Evolutionary conservation across 495 filamentous ascomycete species (phyloP).

Genomic region (Umbilicaria muhlenbergii): DNA sequence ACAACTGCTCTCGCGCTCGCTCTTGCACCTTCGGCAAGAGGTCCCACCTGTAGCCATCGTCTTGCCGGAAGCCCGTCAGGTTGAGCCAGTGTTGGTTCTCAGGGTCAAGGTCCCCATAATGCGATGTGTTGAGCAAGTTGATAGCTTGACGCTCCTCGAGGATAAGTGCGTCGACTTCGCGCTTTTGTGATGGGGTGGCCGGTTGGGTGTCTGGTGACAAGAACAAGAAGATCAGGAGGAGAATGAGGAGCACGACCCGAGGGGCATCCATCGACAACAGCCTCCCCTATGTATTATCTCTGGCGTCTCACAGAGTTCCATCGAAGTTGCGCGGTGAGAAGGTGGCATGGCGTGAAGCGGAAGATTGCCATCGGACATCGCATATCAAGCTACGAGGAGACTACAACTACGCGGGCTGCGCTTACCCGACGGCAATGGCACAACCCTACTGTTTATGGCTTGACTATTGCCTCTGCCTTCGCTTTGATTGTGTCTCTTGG

Average conservation of each 20-base stretch:
- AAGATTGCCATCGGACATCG: too few species aligned
- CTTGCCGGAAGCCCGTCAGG: constrained; percentile 55
- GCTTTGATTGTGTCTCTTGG: too few species aligned
- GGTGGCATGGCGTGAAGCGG: too few species aligned
- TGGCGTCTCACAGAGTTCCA: too few species aligned
- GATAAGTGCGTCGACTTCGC: constrained; percentile 28
- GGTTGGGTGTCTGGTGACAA: constrained; percentile 28
- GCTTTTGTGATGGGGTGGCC: constrained; percentile 30
- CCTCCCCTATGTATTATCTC: neutral
- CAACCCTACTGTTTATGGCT: too few species aligned
- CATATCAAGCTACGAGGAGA: too few species aligned
- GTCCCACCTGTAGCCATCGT: constrained; percentile 64
- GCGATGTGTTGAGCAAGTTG: constrained; percentile 49
- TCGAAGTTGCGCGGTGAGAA: too few species aligned
- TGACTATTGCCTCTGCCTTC: too few species aligned
- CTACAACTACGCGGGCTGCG: too few species aligned
- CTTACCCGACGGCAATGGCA: too few species aligned
- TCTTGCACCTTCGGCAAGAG: constrained; percentile 37
- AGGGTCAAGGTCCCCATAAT: constrained; percentile 60
- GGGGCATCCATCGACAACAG: constrained; percentile 15
- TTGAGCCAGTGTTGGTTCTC: constrained; percentile 49
- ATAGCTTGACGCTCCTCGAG: constrained; percentile 41
- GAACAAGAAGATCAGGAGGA: constrained; percentile 33
- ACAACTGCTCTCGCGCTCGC: constrained; percentile 36
- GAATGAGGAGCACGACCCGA: constrained; percentile 30